Conservation (phyloP, 2,329 filamentous ascomycete genomes). For the Fusarium sp. region DNA sequence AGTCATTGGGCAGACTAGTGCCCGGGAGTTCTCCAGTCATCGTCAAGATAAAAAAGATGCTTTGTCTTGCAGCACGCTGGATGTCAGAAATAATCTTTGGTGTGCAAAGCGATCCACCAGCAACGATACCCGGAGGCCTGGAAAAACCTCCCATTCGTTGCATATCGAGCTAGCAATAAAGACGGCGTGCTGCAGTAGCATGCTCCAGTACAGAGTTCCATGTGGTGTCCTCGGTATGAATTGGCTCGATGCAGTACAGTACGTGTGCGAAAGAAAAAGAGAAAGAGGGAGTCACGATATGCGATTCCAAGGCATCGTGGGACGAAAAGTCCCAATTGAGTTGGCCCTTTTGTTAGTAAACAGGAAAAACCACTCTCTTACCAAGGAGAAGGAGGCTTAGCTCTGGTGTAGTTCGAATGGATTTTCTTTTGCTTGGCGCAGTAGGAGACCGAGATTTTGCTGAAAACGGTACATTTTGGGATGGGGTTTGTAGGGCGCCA, state of each 20-base stretch:
- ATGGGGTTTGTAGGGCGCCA: constrained; percentile 42
- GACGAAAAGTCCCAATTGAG: constrained; percentile 8
- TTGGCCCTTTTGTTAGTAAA: constrained; percentile 8
- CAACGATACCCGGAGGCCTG: constrained; percentile 47
- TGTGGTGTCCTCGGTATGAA: constrained; percentile 35
- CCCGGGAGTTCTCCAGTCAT: constrained; percentile 22
- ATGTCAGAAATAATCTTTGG: constrained; percentile 51
- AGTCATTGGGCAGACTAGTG: constrained; percentile 23
- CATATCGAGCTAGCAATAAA: constrained; percentile 33
- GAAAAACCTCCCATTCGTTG: constrained; percentile 51
- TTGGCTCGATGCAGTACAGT: constrained; percentile 20
- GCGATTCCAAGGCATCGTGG: constrained; percentile 1
- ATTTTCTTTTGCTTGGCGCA: constrained; percentile 25
- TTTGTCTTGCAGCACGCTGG: constrained; percentile 33
- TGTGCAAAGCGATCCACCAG: constrained; percentile 45
- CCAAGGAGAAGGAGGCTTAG: constrained; percentile 33
- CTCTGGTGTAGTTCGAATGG: constrained; percentile 25
- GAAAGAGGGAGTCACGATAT: constrained; percentile 26
- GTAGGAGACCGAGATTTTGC: constrained; percentile 41
- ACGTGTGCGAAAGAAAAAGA: background rate
- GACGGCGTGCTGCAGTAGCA: constrained; percentile 49
- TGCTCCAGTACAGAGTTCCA: constrained; percentile 41
- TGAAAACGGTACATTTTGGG: constrained; percentile 31
- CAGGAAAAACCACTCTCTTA: constrained; percentile 27
- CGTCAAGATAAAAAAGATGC: constrained; percentile 28